Percentiles rank a stretch among this genome's conserved stretches.
These are phyloP conservation scores for Fusarium devonianum DNA, from an alignment of 2,329 filamentous ascomycete genomes.

Conservation along the genomic window DNA sequence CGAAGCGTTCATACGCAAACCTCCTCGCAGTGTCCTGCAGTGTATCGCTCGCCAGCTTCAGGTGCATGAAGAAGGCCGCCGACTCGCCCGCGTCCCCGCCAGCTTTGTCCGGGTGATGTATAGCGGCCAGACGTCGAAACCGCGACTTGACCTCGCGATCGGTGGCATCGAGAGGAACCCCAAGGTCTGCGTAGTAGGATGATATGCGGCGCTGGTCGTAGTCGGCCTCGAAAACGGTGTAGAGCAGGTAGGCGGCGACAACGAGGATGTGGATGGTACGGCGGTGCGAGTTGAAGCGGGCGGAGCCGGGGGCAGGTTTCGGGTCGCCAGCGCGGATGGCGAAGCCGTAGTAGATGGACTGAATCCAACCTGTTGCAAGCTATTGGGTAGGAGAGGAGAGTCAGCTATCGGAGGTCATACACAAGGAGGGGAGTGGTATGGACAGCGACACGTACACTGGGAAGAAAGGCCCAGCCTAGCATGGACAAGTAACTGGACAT, in stretches of 20 bases:
- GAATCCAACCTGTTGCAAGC: slow-evolving; percentile 80
- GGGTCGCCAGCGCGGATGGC: slow-evolving; percentile 90
- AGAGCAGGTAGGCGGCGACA: slow-evolving; percentile 82
- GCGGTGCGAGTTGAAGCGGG: slow-evolving; percentile 75
- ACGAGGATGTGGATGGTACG: slow-evolving; percentile 84
- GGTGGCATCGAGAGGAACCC: slow-evolving; percentile 70
- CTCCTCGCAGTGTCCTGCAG: slow-evolving; percentile 77
- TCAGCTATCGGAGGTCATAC: slow-evolving; percentile 25
- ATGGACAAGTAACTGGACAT: slow-evolving; percentile 64
- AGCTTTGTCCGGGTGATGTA: slow-evolving; percentile 87
- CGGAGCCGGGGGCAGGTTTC: slow-evolving; percentile 73
- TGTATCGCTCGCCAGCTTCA: slow-evolving; percentile 85
- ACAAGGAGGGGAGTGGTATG: not conserved
- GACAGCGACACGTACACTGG: slow-evolving; percentile 51
- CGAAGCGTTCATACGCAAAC: slow-evolving; percentile 91
- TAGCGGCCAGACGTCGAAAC: slow-evolving; percentile 77
- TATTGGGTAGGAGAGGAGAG: slow-evolving; percentile 46
- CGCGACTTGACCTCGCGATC: slow-evolving; percentile 83
- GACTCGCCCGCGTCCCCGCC: slow-evolving; percentile 45
- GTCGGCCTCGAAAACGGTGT: slow-evolving; percentile 93
- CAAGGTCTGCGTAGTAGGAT: slow-evolving; percentile 82
- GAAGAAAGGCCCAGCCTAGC: slow-evolving; percentile 64
- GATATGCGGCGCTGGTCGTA: slow-evolving; percentile 74
- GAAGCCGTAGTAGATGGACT: slow-evolving; percentile 84
- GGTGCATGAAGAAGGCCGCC: slow-evolving; percentile 72